Percentiles rank a stretch among this genome's conserved stretches.
Evolutionary conservation across 805 yeast species (phyloP).

Genomic region (Saccharomycopsis fibuligera): DNA sequence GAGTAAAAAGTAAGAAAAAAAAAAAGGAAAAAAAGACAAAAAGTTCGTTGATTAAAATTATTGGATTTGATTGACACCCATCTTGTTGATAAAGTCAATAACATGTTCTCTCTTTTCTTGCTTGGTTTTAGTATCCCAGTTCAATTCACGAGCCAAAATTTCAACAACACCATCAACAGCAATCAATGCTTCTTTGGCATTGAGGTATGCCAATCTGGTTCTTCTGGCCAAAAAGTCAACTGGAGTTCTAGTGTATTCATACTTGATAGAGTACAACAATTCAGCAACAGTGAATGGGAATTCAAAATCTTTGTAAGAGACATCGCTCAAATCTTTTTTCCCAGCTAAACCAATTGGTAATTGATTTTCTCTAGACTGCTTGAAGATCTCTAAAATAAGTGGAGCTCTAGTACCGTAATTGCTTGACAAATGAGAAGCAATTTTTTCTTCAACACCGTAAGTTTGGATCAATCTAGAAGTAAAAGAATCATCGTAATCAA

Average conservation of each 20-base stretch:
- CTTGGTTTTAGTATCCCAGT: constrained; percentile 63
- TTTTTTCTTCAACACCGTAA: constrained; percentile 61
- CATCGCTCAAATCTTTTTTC: constrained; percentile 28
- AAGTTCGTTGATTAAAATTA: not conserved
- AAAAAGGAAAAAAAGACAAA: not conserved
- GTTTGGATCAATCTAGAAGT: constrained; percentile 76
- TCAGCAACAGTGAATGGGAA: constrained; percentile 91
- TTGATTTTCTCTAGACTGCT: constrained; percentile 44
- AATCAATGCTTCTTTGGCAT: constrained; percentile 72
- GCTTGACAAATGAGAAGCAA: constrained; percentile 75
- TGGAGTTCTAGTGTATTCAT: constrained; percentile 86
- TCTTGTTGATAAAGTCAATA: constrained; percentile 51
- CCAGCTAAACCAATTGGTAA: constrained; percentile 60
- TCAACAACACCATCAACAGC: constrained; percentile 83
- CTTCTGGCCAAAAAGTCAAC: constrained; percentile 89
- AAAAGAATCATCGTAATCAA: constrained; percentile 66
- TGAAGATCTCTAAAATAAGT: constrained; percentile 53
- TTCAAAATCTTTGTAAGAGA: constrained; percentile 47
- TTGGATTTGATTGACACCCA: constrained; percentile 36
- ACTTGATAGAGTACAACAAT: constrained; percentile 68
- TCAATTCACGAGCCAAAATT: constrained; percentile 71
- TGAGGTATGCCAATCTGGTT: constrained; percentile 86
- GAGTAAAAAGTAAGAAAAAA: not conserved
- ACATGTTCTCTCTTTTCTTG: constrained; percentile 47
- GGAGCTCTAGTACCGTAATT: constrained; percentile 92